Evolutionary conservation across 2,329 filamentous ascomycete genomes (phyloP), one percentile per base, ranked within the genome.

Genomic region (Dendryphion nanum): DNA sequence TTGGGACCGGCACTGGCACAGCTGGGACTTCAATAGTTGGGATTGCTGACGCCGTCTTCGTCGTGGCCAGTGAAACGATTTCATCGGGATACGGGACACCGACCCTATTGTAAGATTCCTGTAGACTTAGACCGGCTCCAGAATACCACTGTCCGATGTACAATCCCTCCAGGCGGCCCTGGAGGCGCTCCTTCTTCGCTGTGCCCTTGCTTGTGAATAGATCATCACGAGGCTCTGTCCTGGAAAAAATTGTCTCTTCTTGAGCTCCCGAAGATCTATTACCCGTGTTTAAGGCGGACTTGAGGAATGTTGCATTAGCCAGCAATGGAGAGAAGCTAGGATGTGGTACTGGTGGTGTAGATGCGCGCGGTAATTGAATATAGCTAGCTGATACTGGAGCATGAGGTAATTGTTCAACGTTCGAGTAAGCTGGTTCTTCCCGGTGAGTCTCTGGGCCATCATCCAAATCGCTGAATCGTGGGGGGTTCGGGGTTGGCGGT

Each of bases 151-250:
- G 36, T 14, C 37, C 35, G 18, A 50, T n/a, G n/a, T 51, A 21
- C 0, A 41, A 40, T 10, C 34, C 40, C 20, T 51, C 47, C 7
- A 47, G 31, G 16, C 47, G 39, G 8, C 42, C 42, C 3, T 42
- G 20, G 3, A 47, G 26, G 18, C 29, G 30, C 20, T 41, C 29
- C 12, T 32, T 41, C 24, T 44, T 17, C n/a, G 15, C 8, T n/a
- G 29, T 21, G 2, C 33, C 35, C 12, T 28, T 16, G 8, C 18
- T 31, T 4, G 7, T n/a, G 18, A 42, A 45, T 13, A 45, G 19
- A 16, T 44, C 26, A 7, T 42, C 21, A 20, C 35, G 40, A 4
- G 21, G 35, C 13, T 40, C 17, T 3, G 35, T 45, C 14, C 33
- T 30, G 6, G 23, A 26, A n/a, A 26, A 26, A n/a, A 8, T 26